phyloP scores from a whole-genome alignment of 352 stramenopile species.

The Phytophthora ramorum region DNA sequence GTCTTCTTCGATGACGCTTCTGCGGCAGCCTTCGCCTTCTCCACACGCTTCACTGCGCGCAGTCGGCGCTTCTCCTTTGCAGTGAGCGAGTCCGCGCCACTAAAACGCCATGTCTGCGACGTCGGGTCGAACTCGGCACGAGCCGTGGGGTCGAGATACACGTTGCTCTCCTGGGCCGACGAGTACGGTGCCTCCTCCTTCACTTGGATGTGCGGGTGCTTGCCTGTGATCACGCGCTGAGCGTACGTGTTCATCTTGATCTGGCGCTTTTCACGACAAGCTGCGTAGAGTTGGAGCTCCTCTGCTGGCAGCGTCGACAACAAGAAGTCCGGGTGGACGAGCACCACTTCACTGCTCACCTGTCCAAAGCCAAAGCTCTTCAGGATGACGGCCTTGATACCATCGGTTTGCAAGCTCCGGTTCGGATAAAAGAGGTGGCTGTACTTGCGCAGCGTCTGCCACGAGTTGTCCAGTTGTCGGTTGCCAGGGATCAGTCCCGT shows the following conservation, averaged over 20 bases:
- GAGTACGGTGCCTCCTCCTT: slow-evolving; percentile 88
- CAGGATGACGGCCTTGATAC: slow-evolving; percentile 80
- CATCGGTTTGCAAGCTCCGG: slow-evolving; percentile 73
- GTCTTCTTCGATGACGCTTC: slow-evolving; percentile 25
- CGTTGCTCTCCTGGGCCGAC: slow-evolving; percentile 76
- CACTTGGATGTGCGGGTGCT: slow-evolving; percentile 78
- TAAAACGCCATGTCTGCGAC: slow-evolving; percentile 79
- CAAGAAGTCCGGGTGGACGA: slow-evolving; percentile 82
- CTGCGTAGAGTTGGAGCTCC: slow-evolving; percentile 67
- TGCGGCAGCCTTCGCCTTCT: slow-evolving; percentile 50
- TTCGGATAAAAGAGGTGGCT: slow-evolving; percentile 86
- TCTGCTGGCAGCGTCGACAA: slow-evolving; percentile 55
- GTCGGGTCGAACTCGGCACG: slow-evolving; percentile 77
- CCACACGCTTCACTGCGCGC: slow-evolving; percentile 49
- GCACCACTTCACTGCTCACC: slow-evolving; percentile 72
- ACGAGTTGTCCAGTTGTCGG: slow-evolving; percentile 86
- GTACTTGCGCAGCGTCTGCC: slow-evolving; percentile 69
- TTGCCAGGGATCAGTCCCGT: slow-evolving; percentile 81
- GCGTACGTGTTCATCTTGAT: slow-evolving; percentile 78
- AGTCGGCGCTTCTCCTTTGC: slow-evolving; percentile 37
- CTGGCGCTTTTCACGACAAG: slow-evolving; percentile 64
- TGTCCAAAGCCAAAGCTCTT: slow-evolving; percentile 91
- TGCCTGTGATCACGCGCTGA: slow-evolving; percentile 80
- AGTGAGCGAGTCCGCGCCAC: slow-evolving; percentile 44
- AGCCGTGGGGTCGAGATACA: slow-evolving; percentile 87